Percentiles rank a stretch among this genome's conserved stretches.
phyloP scores from a whole-genome alignment of 139 green algal genomes.

The Chlorella vulgaris region DNA sequence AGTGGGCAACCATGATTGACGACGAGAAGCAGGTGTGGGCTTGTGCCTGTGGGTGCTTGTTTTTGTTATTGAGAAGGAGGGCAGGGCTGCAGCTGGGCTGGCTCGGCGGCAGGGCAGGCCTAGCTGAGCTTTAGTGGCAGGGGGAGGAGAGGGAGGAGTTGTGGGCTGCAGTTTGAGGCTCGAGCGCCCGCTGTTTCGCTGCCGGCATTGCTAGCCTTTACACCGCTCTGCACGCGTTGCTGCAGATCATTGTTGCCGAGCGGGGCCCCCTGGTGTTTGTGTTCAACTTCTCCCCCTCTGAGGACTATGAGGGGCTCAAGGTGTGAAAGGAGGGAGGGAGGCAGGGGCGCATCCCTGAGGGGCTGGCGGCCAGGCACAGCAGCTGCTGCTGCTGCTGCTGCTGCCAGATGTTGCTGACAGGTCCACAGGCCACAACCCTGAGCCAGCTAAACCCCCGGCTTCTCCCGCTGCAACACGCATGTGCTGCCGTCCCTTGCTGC shows the following conservation, averaged over 20 bases:
- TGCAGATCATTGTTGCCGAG: conserved; percentile 92
- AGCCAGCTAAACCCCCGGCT: not conserved
- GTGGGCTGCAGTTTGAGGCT: too few species aligned
- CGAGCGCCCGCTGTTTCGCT: not conserved
- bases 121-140: too few species aligned
- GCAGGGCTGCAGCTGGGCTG: not conserved
- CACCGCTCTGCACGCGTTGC: too few species aligned
- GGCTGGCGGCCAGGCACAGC: too few species aligned
- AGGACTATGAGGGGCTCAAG: conserved; percentile 69
- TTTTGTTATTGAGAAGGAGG: not conserved
- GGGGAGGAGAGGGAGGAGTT: too few species aligned
- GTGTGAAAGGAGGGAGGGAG: too few species aligned
- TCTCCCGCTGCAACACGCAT: too few species aligned
- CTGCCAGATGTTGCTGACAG: not conserved
- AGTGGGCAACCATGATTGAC: conserved; percentile 64
- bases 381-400: not conserved
- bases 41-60: not conserved
- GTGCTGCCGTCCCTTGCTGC: too few species aligned
- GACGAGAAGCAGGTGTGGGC: conserved; percentile 62
- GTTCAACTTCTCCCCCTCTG: conserved; percentile 92
- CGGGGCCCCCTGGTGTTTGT: conserved; percentile 93
- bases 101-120: too few species aligned
- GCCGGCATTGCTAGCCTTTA: too few species aligned
- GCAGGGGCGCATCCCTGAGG: not conserved
- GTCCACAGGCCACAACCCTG: not conserved